Base-by-base conservation (phyloP, 371 early-diverging fungal genomes). In the Hamiltosporidium magnivora region DNA sequence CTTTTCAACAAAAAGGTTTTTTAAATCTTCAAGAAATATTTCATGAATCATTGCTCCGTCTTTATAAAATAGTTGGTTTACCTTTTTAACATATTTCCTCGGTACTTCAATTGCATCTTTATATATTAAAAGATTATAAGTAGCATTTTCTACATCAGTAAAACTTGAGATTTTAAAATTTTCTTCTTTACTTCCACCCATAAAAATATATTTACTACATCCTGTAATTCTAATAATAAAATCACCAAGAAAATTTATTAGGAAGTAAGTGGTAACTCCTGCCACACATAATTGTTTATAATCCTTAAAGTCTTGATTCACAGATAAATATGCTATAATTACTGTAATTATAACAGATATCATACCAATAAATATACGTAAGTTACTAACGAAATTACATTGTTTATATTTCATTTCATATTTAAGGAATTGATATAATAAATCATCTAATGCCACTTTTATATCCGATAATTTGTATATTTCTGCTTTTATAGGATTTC, bases 31-130 rank as follows among this genome's bases (percentile, higher is more conserved):
- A 12, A 74, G 11, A 59, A 72, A 68, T 49, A 58, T 14, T 2
- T 58, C 63, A 59, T 68, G 66, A 40, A 62, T 49, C 39, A 77
- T 38, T 54, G 25, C 55, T 12, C 78, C 78, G 6, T 56, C 56
- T 43, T 67, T 53, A 53, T 74, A 39, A 63, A 69, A 74, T 54
- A 77, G 43, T 14, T 77, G 75, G 42, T 46, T 71, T n/a, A 77
- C 61, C 44, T 49, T 56, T 60, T 65, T 74, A 44, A 42, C 41
- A 46, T 69, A 75, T 44, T 72, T 75, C 52, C 44, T 60, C 14
- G 67, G 70, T 14, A 68, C 64, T 39, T 54, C 56, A 38, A 54
- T 62, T 41, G 49, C 52, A 42, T 44, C 49, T n/a, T 66, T 58
- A 52, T 68, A 69, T 3, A 72, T 55, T 41, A 72, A 1, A 38